A percentile compares a stretch with the other conserved stretches of the same genome.
Evolutionary conservation across 192 early-diverging fungal species (phyloP).

Genomic region (Obelidium mucronatum): DNA sequence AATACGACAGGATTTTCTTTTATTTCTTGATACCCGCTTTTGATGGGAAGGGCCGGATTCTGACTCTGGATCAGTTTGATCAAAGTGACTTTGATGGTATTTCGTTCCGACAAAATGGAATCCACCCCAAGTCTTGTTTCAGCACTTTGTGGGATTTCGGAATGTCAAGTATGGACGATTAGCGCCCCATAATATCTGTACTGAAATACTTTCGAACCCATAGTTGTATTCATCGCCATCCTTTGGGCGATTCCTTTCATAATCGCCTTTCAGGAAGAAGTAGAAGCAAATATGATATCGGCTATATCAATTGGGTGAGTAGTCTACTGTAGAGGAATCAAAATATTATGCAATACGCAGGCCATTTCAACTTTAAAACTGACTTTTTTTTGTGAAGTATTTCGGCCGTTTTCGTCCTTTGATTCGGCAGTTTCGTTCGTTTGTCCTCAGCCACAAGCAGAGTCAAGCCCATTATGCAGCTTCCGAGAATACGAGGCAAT

Average conservation of each 20-base stretch:
- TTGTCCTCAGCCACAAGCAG: background rate
- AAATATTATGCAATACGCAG: background rate
- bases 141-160: background rate
- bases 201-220: no score
- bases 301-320: no score
- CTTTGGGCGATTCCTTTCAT: background rate
- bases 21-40: no score
- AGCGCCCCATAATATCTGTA: no score
- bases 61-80: slow-evolving; percentile 2
- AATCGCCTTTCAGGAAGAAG: no score
- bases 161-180: slow-evolving; percentile 1
- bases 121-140: slow-evolving; percentile 8
- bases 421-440: background rate
- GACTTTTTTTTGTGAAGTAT: background rate
- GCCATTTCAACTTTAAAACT: background rate
- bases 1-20: no score
- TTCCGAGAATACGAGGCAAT: slow-evolving; percentile 4
- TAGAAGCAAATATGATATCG: no score
- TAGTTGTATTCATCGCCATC: no score
- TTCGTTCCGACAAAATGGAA: background rate
- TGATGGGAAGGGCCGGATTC: no score
- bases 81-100: background rate
- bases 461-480: background rate
- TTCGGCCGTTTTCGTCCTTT: background rate
- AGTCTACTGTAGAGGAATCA: no score